phyloP scores from a whole-genome alignment of 2,329 filamentous ascomycete genomes.

The Stachybotrys echinatus region DNA sequence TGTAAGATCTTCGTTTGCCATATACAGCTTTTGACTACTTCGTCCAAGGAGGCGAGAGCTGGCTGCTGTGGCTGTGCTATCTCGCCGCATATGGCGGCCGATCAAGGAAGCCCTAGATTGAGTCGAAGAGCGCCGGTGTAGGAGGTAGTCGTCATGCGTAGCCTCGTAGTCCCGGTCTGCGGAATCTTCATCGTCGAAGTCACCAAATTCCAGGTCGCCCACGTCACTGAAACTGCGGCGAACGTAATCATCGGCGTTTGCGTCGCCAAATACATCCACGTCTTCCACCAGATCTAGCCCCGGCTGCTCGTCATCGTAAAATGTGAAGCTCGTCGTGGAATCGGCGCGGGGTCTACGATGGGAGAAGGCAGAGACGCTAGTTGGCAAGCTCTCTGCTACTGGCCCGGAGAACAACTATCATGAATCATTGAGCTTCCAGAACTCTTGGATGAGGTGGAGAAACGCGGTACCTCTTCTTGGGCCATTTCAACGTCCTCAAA shows the following conservation, averaged over 20 bases:
- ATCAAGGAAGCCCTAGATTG: conserved; percentile 51
- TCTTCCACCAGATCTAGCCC: conserved; percentile 25
- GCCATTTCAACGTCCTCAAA: conserved; percentile 99
- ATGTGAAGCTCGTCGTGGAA: conserved; percentile 84
- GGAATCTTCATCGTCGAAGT: conserved; percentile 33
- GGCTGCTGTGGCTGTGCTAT: conserved; percentile 63
- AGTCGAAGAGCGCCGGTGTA: conserved; percentile 59
- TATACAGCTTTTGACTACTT: conserved; percentile 84
- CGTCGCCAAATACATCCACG: conserved; percentile 22
- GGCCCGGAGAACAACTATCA: conserved; percentile 80
- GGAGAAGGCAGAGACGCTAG: conserved; percentile 84
- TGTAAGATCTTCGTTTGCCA: conserved; percentile 87
- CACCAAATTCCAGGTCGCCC: conserved; percentile 32
- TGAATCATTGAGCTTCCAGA: conserved; percentile 6
- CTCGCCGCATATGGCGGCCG: conserved; percentile 63
- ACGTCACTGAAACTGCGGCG: conserved; percentile 29
- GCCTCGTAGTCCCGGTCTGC: conserved; percentile 35
- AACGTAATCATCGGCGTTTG: conserved; percentile 15
- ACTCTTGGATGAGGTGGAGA: neutral
- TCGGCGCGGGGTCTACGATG: conserved; percentile 77
- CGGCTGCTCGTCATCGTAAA: conserved; percentile 63
- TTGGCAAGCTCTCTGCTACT: conserved; percentile 92
- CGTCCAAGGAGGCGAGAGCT: conserved; percentile 60
- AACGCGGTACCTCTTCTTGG: conserved; percentile 69
- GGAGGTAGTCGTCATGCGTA: conserved; percentile 38